phyloP scores from a whole-genome alignment of 2,329 filamentous ascomycete genomes.

The Neofusicoccum parvum region DNA sequence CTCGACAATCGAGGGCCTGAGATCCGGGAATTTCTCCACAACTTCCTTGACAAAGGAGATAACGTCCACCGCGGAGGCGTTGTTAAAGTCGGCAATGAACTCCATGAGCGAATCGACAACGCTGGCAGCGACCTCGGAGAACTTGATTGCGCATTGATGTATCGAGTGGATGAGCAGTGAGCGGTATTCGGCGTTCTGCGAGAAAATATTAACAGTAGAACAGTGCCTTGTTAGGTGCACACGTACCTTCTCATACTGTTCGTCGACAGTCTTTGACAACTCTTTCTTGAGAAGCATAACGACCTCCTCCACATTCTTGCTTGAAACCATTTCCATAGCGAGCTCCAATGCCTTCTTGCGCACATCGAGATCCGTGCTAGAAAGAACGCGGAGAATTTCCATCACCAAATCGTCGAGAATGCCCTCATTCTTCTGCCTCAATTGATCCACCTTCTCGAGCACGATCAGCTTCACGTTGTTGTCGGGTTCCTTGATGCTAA shows the following conservation, averaged over 20 bases:
- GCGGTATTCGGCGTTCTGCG: conserved; percentile 82
- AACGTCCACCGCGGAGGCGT: conserved; percentile 92
- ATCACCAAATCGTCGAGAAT: conserved; percentile 92
- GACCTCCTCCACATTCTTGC: conserved; percentile 98
- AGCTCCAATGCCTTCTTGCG: conserved; percentile 87
- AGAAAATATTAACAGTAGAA: not conserved
- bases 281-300: conserved; percentile 97
- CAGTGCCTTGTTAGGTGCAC: too few relatives aligned
- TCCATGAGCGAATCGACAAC: conserved; percentile 98
- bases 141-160: conserved; percentile 98
- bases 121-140: conserved; percentile 95
- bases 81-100: conserved; percentile 98
- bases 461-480: conserved; percentile 99
- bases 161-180: conserved; percentile 96
- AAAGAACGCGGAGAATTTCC: conserved; percentile 94
- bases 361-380: conserved; percentile 94
- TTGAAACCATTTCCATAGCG: conserved; percentile 95
- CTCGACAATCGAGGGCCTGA: conserved; percentile 83
- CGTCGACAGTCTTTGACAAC: conserved; percentile 93
- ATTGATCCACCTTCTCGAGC: conserved; percentile 85
- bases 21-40: conserved; percentile 92
- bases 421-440: conserved; percentile 85
- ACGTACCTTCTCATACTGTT: conserved; percentile 85
- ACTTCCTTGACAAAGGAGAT: conserved; percentile 99
- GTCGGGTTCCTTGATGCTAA: conserved; percentile 95